Evolutionary conservation across 106 monocot genomes (phyloP), one percentile per base, ranked within the genome.

Genomic region (Dioscorea alata): DNA sequence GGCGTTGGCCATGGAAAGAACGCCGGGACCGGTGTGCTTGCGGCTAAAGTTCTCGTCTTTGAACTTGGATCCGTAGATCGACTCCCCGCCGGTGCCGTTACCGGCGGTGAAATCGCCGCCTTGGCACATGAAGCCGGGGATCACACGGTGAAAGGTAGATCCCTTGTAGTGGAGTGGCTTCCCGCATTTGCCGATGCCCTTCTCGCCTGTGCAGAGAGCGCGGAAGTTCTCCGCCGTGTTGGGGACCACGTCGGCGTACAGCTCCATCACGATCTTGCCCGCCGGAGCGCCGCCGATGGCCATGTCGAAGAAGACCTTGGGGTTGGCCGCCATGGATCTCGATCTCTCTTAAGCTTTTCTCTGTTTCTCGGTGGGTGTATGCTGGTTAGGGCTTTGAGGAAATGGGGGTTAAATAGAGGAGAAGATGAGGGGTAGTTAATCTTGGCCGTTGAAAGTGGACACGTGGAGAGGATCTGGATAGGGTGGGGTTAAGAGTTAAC

Each of bases 21-120:
- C 23, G 2, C 89, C 89, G 0, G 85, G 83, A 2, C 75, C 85
- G 18, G 77, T 78, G 77, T 90, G 89, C 73, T 78, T 85, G 78
- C 59, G 74, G 13, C 48, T 33, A 80, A 92, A 85, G 73, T 75
- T 81, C 85, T 92, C 92, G 75, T 92, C 92, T 10, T 68, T 61
- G 74, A 88, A 92, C 78, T 88, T 85, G 48, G 75, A 64, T 12
- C 86, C 89, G 67, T 89, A 89, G 86, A 80, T 85, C 50, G 93
- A 93, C 70, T 93, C 93, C 51, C 89, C 89, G 13, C 89, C 93
- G 59, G 89, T 93, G 64, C 93, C 93, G 74, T 93, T 84, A 1
- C 89, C 93, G 67, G 74, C 79, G 56, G 93, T 93, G 84, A 93
- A 89, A 77, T 93, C 93, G 32, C 93, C 93, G 33, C 93, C 89